Conservation (phyloP, 108 stramenopile genomes). For the Nannochloropsis gaditana region DNA sequence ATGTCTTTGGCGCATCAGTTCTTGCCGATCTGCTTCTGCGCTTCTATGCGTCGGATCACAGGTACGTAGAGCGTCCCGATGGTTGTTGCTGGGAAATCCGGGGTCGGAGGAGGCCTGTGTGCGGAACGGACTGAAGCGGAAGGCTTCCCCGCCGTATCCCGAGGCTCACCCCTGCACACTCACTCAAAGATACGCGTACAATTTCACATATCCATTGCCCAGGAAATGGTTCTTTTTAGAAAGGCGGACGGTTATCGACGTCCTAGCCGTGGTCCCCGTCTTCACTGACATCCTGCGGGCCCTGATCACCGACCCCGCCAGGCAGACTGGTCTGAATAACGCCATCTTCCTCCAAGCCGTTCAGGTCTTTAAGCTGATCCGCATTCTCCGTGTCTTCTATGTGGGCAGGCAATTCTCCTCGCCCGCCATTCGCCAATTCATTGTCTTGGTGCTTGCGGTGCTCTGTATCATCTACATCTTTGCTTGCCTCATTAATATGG, state of each 20-base stretch:
- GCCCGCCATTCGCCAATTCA: background rate
- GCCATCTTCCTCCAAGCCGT: background rate
- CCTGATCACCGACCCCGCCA: background rate
- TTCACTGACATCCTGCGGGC: background rate
- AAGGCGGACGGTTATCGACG: background rate
- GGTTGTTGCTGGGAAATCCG: no score
- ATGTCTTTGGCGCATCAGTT: background rate
- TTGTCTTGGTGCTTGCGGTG: background rate
- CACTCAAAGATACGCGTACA: no score
- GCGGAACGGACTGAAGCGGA: no score
- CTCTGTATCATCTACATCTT: background rate
- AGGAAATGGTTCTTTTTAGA: slow-evolving; percentile 13
- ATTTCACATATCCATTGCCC: background rate
- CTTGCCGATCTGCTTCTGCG: background rate
- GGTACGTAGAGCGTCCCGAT: background rate
- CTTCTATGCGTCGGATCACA: background rate
- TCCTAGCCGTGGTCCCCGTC: background rate
- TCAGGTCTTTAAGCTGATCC: background rate
- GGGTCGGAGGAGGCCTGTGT: no score
- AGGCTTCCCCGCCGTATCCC: no score
- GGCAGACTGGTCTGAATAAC: background rate
- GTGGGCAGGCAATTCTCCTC: slow-evolving; percentile 19
- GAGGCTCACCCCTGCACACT: no score
- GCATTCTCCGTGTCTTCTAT: background rate
- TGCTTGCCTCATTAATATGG: slow-evolving; percentile 1